Percentiles rank a stretch among this genome's conserved stretches.
phyloP scores from a whole-genome alignment of 768 basidiomycete species.

The Dentipellis sp. region DNA sequence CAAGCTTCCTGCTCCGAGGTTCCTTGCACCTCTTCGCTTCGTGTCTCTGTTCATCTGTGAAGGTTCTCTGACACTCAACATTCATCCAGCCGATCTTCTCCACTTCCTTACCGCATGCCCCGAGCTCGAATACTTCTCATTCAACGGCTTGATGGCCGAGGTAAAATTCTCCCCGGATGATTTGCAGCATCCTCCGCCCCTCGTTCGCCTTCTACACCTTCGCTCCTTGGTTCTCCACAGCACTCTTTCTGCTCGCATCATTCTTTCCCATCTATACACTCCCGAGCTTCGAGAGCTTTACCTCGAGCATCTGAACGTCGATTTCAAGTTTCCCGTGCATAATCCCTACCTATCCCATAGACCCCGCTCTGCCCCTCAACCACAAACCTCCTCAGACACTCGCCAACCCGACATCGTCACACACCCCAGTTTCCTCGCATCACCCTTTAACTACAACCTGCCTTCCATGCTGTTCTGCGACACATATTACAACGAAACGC shows the following conservation, averaged over 20 bases:
- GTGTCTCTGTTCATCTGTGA: slow-evolving; percentile 52
- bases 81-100: slow-evolving; percentile 42
- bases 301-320: slow-evolving; percentile 61
- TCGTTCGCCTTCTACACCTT: slow-evolving; percentile 49
- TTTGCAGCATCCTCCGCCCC: slow-evolving; percentile 19
- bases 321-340: slow-evolving; percentile 25
- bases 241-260: slow-evolving; percentile 52
- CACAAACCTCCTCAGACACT: not conserved
- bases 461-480: not conserved
- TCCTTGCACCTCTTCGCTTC: slow-evolving; percentile 43
- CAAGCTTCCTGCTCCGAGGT: slow-evolving; percentile 36
- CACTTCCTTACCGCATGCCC: slow-evolving; percentile 55
- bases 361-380: slow-evolving; percentile 10
- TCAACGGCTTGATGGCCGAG: slow-evolving; percentile 45
- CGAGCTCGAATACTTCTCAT: slow-evolving; percentile 46
- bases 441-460: not conserved
- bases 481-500: not conserved
- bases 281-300: slow-evolving; percentile 52
- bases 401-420: not conserved
- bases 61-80: slow-evolving; percentile 27
- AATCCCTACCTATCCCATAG: slow-evolving; percentile 18
- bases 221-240: slow-evolving; percentile 46
- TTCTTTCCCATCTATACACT: slow-evolving; percentile 56
- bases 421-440: not conserved
- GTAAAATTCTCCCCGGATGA: slow-evolving; percentile 22